Evolutionary conservation across 2,329 filamentous ascomycete genomes (phyloP), one percentile per base, ranked within the genome.

Genomic region (Lachnellula occidentalis): DNA sequence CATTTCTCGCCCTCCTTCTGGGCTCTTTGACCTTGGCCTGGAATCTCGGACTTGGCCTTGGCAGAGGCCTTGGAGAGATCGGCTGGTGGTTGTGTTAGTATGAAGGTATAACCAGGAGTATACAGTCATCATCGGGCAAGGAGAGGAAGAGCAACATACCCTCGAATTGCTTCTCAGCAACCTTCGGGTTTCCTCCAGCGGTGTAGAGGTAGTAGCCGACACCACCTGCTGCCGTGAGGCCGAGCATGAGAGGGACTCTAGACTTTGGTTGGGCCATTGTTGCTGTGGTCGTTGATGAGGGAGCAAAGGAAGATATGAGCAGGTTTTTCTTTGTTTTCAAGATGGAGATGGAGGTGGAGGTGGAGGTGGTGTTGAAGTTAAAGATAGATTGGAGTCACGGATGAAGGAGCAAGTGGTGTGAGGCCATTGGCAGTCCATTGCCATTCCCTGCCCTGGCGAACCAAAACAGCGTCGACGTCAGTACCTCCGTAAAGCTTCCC

Each of bases 171-270:
- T 92, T 88, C 79, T 91, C 83, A n/a, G 92, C 92, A 48, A 81
- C 83, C 72, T 87, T 89, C 50, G 90, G 79, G 71, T 84, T 81
- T 55, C 92, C 92, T 58, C 92, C 92, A 15, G 92, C 87, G 50
- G 75, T 79, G 78, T 95, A 99, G 59, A 97, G 81, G 77, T 97
- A 97, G 79, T 96, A 97, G 43, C 88, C 90, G 55, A 85, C 76
- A 61, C 84, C 87, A 65, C 81, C 82, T 34, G 80, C 86, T 61
- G 82, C 83, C 56, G 78, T 81, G 62, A 83, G 73, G 64, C 85
- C 87, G 64, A 86, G 68, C 64, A 76, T 67, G 42, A 70, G 67
- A 53, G 73, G 62, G 58, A 70, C 60, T 59, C 69, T 71, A 49
- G 68, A 69, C 55, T 67, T 73, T 57, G 61, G 64, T 60, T 66